These are phyloP conservation scores for Dendrobium huoshanense DNA, from an alignment of 106 monocot genomes.

Conservation along the genomic window DNA sequence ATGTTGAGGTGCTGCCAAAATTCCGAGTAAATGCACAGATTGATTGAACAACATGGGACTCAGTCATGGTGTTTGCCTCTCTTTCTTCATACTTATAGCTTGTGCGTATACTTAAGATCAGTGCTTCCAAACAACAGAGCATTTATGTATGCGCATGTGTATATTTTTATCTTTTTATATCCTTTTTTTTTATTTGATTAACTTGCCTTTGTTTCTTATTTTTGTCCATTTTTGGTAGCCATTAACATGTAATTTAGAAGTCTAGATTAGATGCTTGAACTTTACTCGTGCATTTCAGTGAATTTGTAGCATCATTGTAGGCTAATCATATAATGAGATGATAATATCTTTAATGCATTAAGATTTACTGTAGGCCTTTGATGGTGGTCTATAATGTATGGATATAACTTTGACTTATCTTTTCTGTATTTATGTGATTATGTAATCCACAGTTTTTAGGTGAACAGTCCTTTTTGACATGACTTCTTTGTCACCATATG, in stretches of 20 bases:
- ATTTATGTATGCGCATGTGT: background rate
- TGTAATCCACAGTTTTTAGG: background rate
- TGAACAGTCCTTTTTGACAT: background rate
- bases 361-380: background rate
- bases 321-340: background rate
- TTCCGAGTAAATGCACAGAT: too few relatives aligned
- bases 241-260: background rate
- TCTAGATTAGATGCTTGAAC: background rate
- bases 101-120: background rate
- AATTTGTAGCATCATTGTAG: background rate
- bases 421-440: background rate
- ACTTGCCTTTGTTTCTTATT: background rate
- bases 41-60: too few relatives aligned
- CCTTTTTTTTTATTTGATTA: background rate
- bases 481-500: background rate
- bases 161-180: background rate
- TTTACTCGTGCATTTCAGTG: background rate
- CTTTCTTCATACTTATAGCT: too few relatives aligned
- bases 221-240: background rate
- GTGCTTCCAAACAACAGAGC: background rate
- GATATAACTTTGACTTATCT: background rate
- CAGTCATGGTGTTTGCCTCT: too few relatives aligned
- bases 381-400: background rate
- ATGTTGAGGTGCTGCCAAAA: too few relatives aligned
- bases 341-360: background rate